phyloP scores from a whole-genome alignment of 1,139 yeast genomes.

The Candida sanyaensis region DNA sequence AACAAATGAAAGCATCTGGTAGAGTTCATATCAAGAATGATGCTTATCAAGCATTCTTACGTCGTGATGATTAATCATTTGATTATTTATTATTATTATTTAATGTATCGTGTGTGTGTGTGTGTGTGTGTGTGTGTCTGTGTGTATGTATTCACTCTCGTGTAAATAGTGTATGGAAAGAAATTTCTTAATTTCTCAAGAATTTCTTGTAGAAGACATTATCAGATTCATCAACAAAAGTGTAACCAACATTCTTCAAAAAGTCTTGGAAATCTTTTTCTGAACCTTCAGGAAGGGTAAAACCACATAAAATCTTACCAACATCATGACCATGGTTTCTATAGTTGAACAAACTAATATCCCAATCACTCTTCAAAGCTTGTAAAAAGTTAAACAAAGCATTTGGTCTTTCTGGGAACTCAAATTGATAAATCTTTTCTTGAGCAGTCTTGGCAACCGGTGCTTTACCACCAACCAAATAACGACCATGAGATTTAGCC shows the following conservation, averaged over 20 bases:
- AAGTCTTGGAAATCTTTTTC: constrained; percentile 64
- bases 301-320: constrained; percentile 88
- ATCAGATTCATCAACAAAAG: constrained; percentile 78
- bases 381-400: constrained; percentile 81
- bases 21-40: constrained; percentile 77
- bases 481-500: constrained; percentile 96
- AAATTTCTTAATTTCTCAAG: constrained; percentile 30
- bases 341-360: constrained; percentile 90
- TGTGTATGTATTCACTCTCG: not conserved
- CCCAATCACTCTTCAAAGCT: constrained; percentile 78
- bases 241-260: constrained; percentile 72
- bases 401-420: constrained; percentile 97
- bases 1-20: constrained; percentile 78
- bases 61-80: constrained; percentile 27
- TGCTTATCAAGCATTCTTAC: constrained; percentile 74
- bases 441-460: constrained; percentile 31
- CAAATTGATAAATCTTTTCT: constrained; percentile 81
- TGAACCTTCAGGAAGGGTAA: constrained; percentile 78
- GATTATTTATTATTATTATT: not conserved
- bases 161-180: not conserved
- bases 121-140: no score
- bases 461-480: constrained; percentile 88
- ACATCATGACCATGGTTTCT: constrained; percentile 96
- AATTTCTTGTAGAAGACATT: constrained; percentile 82
- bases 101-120: no score